Percentiles rank a stretch among this genome's conserved stretches.
Conservation (phyloP, 139 green algal genomes). For the Micromonas pusilla region DNA sequence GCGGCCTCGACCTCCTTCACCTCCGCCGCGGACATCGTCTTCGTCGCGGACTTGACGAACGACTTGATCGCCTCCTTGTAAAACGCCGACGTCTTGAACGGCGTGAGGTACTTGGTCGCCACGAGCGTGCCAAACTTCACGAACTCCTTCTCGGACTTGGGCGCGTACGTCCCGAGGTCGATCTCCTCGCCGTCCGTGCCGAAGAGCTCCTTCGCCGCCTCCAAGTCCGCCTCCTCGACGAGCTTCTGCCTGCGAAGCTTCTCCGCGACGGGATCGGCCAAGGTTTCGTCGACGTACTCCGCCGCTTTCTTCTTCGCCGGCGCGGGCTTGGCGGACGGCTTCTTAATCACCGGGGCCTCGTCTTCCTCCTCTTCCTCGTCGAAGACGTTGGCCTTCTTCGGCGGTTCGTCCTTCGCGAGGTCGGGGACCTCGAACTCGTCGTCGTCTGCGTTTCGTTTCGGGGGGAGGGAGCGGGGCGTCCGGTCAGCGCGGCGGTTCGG, state of each 20-base stretch:
- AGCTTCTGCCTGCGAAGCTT: slow-evolving; percentile 26
- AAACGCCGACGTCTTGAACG: background rate
- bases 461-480: no score
- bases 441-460: background rate
- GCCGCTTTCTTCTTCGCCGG: background rate
- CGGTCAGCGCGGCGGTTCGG: background rate
- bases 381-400: background rate
- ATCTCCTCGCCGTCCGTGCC: background rate
- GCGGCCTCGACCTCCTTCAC: slow-evolving; percentile 36
- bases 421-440: background rate
- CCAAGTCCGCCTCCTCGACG: slow-evolving; percentile 21
- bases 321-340: background rate
- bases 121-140: slow-evolving; percentile 19
- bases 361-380: slow-evolving; percentile 21
- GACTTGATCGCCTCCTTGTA: slow-evolving; percentile 29
- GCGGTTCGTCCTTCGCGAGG: background rate
- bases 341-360: background rate
- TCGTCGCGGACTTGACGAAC: slow-evolving; percentile 19
- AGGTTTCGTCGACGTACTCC: slow-evolving; percentile 27
- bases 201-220: slow-evolving; percentile 31
- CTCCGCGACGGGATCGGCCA: slow-evolving; percentile 27
- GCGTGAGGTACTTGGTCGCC: slow-evolving; percentile 22
- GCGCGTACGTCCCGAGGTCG: slow-evolving; percentile 11
- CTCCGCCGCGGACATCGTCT: slow-evolving; percentile 23
- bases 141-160: slow-evolving; percentile 30